These are phyloP conservation scores for Penicillium bialowiezense DNA, from an alignment of 495 filamentous ascomycete genomes.

Conservation along the genomic window DNA sequence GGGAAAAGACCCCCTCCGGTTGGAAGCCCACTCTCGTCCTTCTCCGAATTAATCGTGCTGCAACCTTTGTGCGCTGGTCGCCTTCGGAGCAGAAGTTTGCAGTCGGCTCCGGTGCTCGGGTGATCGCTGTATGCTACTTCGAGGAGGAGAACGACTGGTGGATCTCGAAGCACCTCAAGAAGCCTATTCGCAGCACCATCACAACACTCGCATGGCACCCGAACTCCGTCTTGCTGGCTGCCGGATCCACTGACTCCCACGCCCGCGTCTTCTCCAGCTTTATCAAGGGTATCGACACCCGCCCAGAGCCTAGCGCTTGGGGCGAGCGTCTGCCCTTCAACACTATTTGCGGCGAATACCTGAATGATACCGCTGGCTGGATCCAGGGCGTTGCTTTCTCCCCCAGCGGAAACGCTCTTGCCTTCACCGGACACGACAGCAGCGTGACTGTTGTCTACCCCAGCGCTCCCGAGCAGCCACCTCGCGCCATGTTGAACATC, in stretches of 20 bases:
- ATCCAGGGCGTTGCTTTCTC: conserved; percentile 89
- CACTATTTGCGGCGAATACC: conserved; percentile 92
- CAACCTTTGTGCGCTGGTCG: conserved; percentile 96
- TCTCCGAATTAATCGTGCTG: conserved; percentile 93
- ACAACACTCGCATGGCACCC: conserved; percentile 95
- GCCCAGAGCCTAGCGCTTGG: conserved; percentile 88
- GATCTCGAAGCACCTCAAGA: conserved; percentile 98
- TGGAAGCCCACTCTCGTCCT: conserved; percentile 98
- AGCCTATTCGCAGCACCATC: conserved; percentile 94
- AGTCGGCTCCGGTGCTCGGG: conserved; percentile 90
- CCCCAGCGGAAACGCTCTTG: conserved; percentile 84
- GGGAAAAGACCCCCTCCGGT: conserved; percentile 85
- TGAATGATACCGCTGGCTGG: conserved; percentile 96
- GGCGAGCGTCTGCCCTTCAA: conserved; percentile 95
- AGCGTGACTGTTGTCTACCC: conserved; percentile 96
- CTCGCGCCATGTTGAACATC: conserved; percentile 81
- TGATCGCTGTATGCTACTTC: conserved; percentile 98
- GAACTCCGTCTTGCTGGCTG: conserved; percentile 90
- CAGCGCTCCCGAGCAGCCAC: conserved; percentile 85
- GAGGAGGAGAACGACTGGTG: conserved; percentile 99
- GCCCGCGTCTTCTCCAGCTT: conserved; percentile 93
- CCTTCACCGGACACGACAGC: conserved; percentile 91
- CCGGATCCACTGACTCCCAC: conserved; percentile 95
- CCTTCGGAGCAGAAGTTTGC: conserved; percentile 96
- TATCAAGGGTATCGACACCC: conserved; percentile 87